Evolutionary conservation across 2,329 filamentous ascomycete species (phyloP).

Genomic region (Teratosphaeria nubilosa): DNA sequence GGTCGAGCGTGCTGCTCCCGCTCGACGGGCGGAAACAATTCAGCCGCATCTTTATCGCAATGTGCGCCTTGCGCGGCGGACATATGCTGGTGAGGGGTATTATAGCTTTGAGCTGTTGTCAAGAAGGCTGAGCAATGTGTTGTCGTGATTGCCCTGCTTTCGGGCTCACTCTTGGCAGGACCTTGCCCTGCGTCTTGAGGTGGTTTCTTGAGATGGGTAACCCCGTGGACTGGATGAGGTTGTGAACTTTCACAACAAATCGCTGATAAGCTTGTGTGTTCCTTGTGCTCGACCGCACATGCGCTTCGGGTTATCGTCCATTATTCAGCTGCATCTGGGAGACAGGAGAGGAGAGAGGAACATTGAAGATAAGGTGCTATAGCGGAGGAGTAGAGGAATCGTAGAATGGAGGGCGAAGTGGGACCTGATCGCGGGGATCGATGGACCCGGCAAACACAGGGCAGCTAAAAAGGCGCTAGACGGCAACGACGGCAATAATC

Average conservation of each 20-base stretch:
- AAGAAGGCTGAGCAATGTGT: not conserved
- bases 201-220: not conserved
- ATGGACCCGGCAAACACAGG: not conserved
- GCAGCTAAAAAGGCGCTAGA: not conserved
- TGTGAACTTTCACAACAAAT: slow-evolving; percentile 1
- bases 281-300: slow-evolving; percentile 17
- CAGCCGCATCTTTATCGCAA: slow-evolving; percentile 16
- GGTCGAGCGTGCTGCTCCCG: slow-evolving; percentile 9
- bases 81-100: not conserved
- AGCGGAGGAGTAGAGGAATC: not conserved
- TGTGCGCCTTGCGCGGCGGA: not conserved
- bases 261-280: slow-evolving; percentile 15
- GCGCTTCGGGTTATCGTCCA: slow-evolving; percentile 15
- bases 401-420: not conserved
- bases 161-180: not conserved
- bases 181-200: not conserved
- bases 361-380: not conserved
- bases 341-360: not conserved
- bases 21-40: slow-evolving; percentile 18
- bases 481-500: not conserved
- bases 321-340: not conserved
- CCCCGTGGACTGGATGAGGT: not conserved
- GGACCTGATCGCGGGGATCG: not conserved
- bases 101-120: not conserved
- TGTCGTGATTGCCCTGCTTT: not conserved